These are phyloP conservation scores for Termitomyces sp. DNA, from an alignment of 768 basidiomycete species.

Conservation along the genomic window DNA sequence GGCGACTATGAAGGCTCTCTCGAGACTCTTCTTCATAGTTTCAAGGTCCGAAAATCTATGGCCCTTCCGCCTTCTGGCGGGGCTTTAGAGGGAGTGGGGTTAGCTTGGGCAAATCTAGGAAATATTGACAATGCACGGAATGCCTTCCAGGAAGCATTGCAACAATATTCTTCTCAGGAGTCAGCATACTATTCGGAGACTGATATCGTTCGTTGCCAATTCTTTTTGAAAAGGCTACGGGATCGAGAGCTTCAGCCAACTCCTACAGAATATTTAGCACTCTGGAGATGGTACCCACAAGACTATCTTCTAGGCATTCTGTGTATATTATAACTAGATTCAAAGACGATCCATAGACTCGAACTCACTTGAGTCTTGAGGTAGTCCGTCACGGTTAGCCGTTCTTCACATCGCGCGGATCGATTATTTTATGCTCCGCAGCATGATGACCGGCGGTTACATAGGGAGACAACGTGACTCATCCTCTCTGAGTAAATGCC, in stretches of 20 bases:
- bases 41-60: background rate
- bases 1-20: slow-evolving; percentile 1
- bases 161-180: background rate
- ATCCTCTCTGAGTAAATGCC: no score
- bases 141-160: slow-evolving; percentile 2
- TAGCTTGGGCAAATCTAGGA: background rate
- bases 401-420: no score
- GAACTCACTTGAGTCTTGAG: no score
- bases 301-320: background rate
- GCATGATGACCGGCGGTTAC: no score
- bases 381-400: no score
- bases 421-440: no score
- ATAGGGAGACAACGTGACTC: no score
- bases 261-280: background rate
- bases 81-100: slow-evolving; percentile 1
- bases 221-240: background rate
- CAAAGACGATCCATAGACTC: background rate
- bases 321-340: background rate
- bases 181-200: background rate
- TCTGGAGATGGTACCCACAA: background rate
- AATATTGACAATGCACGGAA: background rate
- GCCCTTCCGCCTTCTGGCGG: background rate
- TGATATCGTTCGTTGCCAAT: background rate
- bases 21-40: background rate
- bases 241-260: background rate